Base-by-base conservation (phyloP, 352 stramenopile species). In the Phytopythium ostracodes region DNA sequence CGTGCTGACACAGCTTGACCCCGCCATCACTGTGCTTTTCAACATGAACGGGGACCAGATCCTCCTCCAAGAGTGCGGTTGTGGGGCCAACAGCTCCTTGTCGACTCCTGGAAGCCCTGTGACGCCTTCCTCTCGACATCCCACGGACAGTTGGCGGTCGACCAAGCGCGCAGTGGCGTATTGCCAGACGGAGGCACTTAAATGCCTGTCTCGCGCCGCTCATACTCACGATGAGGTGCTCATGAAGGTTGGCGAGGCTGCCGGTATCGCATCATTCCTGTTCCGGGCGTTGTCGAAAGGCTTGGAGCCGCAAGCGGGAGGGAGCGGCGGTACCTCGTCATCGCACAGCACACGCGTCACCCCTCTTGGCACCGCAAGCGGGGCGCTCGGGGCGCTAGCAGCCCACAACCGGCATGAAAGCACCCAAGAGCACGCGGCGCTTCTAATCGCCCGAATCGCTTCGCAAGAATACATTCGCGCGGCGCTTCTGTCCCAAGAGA, bases 221-320 rank as follows among this genome's bases (percentile, higher is more conserved):
- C 58, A 65, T 8, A 79, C 67, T 6, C 79, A 88, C 22, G 79
- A 91, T 42, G 81, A 91, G 56, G 79, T 91, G 9, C 61, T 91
- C 20, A 44, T 83, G n/a, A 88, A 88, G 66, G 77, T 89, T 62
- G 76, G 77, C 9, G 75, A 79, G 36, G 71, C 71, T 10, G 46
- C 70, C 11, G 72, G 66, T 10, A 85, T 88, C 7, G 66, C 65
- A 17, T 27, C 64, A 2, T 70, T 84, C 18, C 56, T 91, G 11
- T 89, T 89, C 64, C 55, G 65, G 33, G 71, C 72, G 0, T 60
- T 91, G 12, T 55, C 68, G 2, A 62, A 56, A 31, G 53, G 36
- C 4, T 25, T 54, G 0, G 49, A 56, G 20, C 10, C 61, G 6
- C 60, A 55, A 4, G 58, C 60, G 4, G 49, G 15, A 8, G n/a